Evolutionary conservation across 495 filamentous ascomycete species (phyloP).

Genomic region (Durotheca rogersii): DNA sequence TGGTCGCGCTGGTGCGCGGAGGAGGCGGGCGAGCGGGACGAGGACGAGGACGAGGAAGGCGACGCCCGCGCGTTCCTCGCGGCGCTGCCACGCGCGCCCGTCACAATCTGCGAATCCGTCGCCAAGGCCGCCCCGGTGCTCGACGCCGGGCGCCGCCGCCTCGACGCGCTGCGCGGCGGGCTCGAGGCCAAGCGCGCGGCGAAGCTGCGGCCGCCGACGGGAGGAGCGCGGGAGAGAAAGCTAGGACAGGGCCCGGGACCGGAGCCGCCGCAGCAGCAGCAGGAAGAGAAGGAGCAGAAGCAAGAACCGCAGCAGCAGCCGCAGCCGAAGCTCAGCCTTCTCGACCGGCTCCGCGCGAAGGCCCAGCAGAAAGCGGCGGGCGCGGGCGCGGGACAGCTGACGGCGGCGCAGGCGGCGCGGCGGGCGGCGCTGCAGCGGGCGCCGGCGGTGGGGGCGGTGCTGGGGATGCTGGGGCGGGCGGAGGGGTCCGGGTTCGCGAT

Average conservation of each 20-base stretch:
- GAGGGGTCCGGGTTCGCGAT: slow-evolving; percentile 55
- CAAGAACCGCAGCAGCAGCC: background rate
- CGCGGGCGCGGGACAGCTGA: slow-evolving; percentile 40
- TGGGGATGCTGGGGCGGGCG: slow-evolving; percentile 57
- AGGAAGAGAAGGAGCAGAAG: slow-evolving; percentile 30
- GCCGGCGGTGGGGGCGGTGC: slow-evolving; percentile 59
- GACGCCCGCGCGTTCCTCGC: slow-evolving; percentile 46
- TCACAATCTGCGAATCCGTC: slow-evolving; percentile 49
- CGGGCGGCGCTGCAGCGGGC: slow-evolving; percentile 60
- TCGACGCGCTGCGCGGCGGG: slow-evolving; percentile 60
- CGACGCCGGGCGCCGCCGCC: slow-evolving; percentile 60
- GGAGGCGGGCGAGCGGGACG: no score
- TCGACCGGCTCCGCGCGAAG: slow-evolving; percentile 65
- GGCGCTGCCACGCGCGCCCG: slow-evolving; percentile 55
- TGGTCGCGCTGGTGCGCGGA: no score
- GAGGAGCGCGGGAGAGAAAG: no score
- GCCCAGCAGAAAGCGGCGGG: slow-evolving; percentile 48
- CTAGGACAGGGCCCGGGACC: no score
- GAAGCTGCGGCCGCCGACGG: no score
- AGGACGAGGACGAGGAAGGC: no score
- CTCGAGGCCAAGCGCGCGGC: slow-evolving; percentile 46
- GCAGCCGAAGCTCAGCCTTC: slow-evolving; percentile 45
- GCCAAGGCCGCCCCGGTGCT: slow-evolving; percentile 45
- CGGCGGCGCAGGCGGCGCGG: slow-evolving; percentile 53
- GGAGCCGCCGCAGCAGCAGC: no score